Base-by-base conservation (phyloP, 2,329 filamentous ascomycete species). In the Fusarium armeniacum region DNA sequence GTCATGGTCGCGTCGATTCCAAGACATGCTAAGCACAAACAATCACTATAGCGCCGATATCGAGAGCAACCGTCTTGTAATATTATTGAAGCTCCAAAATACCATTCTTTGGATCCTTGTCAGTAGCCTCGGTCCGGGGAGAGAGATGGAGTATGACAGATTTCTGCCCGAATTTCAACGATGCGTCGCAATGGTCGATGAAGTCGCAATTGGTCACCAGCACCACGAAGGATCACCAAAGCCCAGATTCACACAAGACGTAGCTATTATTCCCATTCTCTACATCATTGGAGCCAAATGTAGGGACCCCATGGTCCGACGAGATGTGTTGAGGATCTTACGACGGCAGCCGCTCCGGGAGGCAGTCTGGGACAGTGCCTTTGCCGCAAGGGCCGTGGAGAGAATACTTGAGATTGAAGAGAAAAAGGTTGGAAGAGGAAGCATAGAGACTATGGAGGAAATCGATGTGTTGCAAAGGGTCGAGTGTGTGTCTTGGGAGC, bases 261-360 rank as follows among this genome's bases (percentile, higher is more conserved):
- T 54, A 20, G 28, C 28, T 15, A 20, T 54, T 7, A 6, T 44
- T 5, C 51, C 51, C 2, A 41, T 44, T n/a, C 51, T 44, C 10
- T 54, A 54, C 10, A 44, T 54, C 3, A 35, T 54, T 2, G 51
- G 51, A 6, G 38, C 38, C 2, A 54, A 54, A n/a, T 54, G 38
- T 5, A 30, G 51, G 2, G 20, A 45, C 5, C 16, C 20, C 11
- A 9, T 11, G 3, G 16, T 44, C 3, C 20, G 51, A 10, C 28
- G 28, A 13, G 26, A 35, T 12, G 28, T 54, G 3, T 13, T 35
- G 9, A 32, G 18, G 8, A 54, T 54, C 4, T 22, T 44, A 8
- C 28, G 28, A n/a, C 28, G 8, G 12, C 51, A 54, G 28, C 22
- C 28, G 3, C 40, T 33, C 18, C 51, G 51, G 10, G 51, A 54